Percentiles rank a stretch among this genome's conserved stretches.
phyloP scores from a whole-genome alignment of 495 filamentous ascomycete genomes.

The Xylaria castorea region DNA sequence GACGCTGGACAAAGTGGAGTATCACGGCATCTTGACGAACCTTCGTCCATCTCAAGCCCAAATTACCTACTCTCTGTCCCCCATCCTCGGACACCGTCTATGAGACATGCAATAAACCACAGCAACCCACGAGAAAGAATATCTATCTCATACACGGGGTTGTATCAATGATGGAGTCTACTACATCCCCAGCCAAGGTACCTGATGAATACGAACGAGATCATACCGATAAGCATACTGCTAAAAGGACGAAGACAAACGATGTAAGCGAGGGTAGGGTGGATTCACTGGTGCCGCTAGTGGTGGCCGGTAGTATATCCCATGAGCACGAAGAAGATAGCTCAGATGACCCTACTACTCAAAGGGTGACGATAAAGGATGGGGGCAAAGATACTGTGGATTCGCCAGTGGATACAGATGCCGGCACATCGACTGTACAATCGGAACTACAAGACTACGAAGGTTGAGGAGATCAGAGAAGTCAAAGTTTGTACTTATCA shows the following conservation, averaged over 20 bases:
- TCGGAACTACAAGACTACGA: not conserved
- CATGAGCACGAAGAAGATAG: not conserved
- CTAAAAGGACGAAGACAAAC: conserved; percentile 60
- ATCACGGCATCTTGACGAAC: not conserved
- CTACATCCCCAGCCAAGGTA: not conserved
- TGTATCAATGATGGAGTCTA: not conserved
- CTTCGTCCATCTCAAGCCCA: not conserved
- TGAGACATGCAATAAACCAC: not conserved
- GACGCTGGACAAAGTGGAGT: not conserved
- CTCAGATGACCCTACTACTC: not conserved
- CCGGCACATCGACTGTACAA: not conserved
- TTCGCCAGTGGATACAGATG: not conserved
- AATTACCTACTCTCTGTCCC: not conserved
- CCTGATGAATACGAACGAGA: not conserved
- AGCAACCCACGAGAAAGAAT: not conserved
- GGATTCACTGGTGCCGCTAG: conserved; percentile 30
- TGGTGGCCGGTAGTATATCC: conserved; percentile 31
- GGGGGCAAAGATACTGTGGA: not conserved
- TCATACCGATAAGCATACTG: not conserved
- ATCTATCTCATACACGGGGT: not conserved
- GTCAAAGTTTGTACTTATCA: not conserved
- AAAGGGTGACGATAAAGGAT: not conserved
- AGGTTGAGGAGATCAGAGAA: not conserved
- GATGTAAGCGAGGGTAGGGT: conserved; percentile 34
- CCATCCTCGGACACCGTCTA: not conserved